Evolutionary conservation across 768 basidiomycete species (phyloP).

Genomic region (Lactifluus rugatus): DNA sequence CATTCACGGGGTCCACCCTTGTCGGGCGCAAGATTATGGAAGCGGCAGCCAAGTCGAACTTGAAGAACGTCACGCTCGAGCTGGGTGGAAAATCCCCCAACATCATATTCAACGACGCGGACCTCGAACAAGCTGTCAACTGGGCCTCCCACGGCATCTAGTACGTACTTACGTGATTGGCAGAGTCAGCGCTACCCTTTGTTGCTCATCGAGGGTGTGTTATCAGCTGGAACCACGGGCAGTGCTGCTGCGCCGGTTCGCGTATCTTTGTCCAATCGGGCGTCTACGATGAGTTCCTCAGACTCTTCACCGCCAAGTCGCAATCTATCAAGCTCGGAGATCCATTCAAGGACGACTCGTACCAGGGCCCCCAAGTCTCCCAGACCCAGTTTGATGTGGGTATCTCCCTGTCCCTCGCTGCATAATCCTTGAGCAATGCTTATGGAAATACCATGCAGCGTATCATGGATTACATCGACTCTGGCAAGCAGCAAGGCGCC

Average conservation of each 20-base stretch:
- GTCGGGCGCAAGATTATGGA: conserved; percentile 57
- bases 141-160: conserved; percentile 52
- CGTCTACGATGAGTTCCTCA: conserved; percentile 72
- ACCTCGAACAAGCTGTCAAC: conserved; percentile 45
- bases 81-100: conserved; percentile 57
- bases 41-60: conserved; percentile 48
- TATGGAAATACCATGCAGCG: conserved; percentile 28
- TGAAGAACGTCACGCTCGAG: conserved; percentile 64
- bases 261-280: conserved; percentile 71
- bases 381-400: conserved; percentile 62
- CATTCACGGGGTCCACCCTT: conserved; percentile 61
- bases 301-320: conserved; percentile 45
- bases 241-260: conserved; percentile 72
- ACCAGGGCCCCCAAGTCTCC: conserved; percentile 75
- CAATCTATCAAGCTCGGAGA: conserved; percentile 54
- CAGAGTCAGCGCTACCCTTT: not conserved
- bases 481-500: conserved; percentile 50
- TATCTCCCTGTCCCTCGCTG: not conserved
- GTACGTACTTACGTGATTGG: conserved; percentile 27
- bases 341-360: conserved; percentile 48
- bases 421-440: not conserved
- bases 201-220: not conserved
- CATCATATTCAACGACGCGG: conserved; percentile 53
- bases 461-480: conserved; percentile 51
- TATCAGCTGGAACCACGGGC: conserved; percentile 59